Evolutionary conservation across 495 filamentous ascomycete species (phyloP).

Genomic region (Melanomma pulvis-pyrius): DNA sequence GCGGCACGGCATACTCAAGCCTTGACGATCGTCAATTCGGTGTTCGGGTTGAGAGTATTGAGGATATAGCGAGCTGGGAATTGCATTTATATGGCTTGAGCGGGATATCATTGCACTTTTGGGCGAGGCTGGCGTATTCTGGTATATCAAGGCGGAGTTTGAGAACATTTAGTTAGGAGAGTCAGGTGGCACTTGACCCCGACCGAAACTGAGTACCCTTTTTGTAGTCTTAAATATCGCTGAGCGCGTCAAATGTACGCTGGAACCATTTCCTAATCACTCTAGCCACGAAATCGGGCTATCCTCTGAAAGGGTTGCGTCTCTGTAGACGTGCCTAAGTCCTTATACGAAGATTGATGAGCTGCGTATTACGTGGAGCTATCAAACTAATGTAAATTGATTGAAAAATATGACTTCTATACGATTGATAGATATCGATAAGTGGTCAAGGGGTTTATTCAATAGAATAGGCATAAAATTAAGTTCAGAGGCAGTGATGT

Average conservation of each 20-base stretch:
- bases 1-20: slow-evolving; percentile 17
- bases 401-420: no score
- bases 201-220: background rate
- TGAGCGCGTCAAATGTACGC: background rate
- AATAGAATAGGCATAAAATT: no score
- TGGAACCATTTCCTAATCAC: background rate
- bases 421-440: no score
- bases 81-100: slow-evolving; percentile 1
- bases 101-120: background rate
- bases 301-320: no score
- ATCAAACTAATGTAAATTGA: no score
- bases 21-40: background rate
- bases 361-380: no score
- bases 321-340: no score
- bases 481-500: no score
- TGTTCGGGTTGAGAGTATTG: background rate
- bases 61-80: background rate
- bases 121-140: background rate
- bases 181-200: background rate
- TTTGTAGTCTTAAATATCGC: slow-evolving; percentile 2
- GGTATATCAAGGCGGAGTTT: background rate
- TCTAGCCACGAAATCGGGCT: no score
- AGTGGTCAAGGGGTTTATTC: no score
- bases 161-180: background rate
- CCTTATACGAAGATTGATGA: no score